Percentiles rank a stretch among this genome's conserved stretches.
These are phyloP conservation scores for Blastobotrys malaysiensis DNA, from an alignment of 1,139 yeast genomes.

Conservation along the genomic window DNA sequence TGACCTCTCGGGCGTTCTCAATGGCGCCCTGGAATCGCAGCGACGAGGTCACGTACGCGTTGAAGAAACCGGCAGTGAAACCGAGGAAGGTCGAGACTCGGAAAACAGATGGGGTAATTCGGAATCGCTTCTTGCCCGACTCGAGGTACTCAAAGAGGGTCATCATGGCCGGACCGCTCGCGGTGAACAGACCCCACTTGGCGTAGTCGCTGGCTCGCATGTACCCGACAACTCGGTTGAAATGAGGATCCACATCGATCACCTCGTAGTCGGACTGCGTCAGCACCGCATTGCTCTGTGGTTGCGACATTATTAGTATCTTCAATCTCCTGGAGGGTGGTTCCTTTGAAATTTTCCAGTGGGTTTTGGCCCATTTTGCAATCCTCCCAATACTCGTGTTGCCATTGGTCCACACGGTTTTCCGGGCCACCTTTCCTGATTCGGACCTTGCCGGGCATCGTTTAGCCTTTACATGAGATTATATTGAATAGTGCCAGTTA, in stretches of 20 bases:
- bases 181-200: slow-evolving; percentile 57
- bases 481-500: no score
- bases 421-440: background rate
- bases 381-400: background rate
- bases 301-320: slow-evolving; percentile 7
- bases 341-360: background rate
- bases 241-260: slow-evolving; percentile 79
- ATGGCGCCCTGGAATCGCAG: slow-evolving; percentile 74
- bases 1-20: slow-evolving; percentile 70
- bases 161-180: slow-evolving; percentile 60
- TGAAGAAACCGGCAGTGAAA: slow-evolving; percentile 62
- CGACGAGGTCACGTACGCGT: slow-evolving; percentile 58
- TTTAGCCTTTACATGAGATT: no score
- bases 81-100: slow-evolving; percentile 59
- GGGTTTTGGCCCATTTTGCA: background rate
- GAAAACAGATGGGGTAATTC: slow-evolving; percentile 51
- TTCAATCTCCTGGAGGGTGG: background rate
- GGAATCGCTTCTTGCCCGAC: slow-evolving; percentile 51
- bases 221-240: slow-evolving; percentile 64
- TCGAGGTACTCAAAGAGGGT: slow-evolving; percentile 51
- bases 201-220: slow-evolving; percentile 65
- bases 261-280: slow-evolving; percentile 35
- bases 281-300: slow-evolving; percentile 28
- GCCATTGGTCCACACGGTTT: background rate
- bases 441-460: background rate